Conservation (phyloP, 208 protist genomes). For the Leishmania major region DNA sequence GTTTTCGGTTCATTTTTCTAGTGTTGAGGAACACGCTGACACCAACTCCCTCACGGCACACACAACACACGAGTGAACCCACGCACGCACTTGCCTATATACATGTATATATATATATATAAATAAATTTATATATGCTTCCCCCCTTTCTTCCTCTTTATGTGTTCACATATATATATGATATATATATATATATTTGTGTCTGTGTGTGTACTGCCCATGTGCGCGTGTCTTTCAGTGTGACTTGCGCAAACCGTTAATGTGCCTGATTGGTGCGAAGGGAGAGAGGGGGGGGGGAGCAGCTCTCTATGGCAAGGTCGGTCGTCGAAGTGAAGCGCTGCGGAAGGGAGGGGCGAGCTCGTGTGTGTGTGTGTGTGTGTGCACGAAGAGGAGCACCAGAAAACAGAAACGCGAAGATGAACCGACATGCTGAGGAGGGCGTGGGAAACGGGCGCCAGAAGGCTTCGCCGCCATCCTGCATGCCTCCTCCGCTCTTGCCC, state of each 20-base stretch:
- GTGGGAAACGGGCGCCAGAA: not conserved
- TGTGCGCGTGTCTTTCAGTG: not conserved
- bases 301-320: not conserved
- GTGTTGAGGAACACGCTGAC: not conserved
- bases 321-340: not conserved
- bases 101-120: not conserved
- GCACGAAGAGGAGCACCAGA: too few species aligned
- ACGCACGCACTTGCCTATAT: not conserved
- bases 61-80: not conserved
- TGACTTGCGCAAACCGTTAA: not conserved
- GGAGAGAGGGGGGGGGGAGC: not conserved
- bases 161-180: not conserved
- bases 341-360: not conserved
- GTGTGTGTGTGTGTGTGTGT: too few species aligned
- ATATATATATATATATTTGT: not conserved
- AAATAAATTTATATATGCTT: not conserved
- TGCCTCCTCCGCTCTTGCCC: constrained; percentile 2
- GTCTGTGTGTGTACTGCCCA: not conserved
- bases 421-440: not conserved
- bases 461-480: not conserved
- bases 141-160: not conserved
- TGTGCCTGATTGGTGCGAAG: not conserved
- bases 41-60: not conserved
- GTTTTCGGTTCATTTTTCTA: not conserved
- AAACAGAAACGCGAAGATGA: not conserved